Conservation (phyloP, 2,329 filamentous ascomycete genomes). For the Cercospora janseana region DNA sequence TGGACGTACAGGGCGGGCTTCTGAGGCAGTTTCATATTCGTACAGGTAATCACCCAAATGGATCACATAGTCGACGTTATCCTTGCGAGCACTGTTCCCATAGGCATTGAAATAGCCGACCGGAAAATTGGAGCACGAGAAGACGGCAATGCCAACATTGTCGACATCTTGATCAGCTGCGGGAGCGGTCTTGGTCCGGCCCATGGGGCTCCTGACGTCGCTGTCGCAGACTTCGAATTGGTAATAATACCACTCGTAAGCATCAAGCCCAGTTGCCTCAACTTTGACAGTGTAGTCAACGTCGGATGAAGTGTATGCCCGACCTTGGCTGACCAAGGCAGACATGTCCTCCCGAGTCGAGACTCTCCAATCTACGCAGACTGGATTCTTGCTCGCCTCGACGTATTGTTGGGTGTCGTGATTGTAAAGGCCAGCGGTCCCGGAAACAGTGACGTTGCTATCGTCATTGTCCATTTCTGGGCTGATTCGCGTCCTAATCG, state of each 20-base stretch:
- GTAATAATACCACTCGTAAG: conserved; percentile 33
- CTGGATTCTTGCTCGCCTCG: conserved; percentile 23
- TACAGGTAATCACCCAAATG: conserved; percentile 19
- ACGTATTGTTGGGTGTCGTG: conserved; percentile 32
- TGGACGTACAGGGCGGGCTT: conserved; percentile 33
- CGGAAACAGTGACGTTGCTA: conserved; percentile 32
- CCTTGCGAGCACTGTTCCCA: conserved; percentile 31
- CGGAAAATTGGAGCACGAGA: conserved; percentile 32
- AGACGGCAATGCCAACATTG: conserved; percentile 30
- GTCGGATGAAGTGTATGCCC: conserved; percentile 32
- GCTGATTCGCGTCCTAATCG: conserved; percentile 30
- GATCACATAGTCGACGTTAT: conserved; percentile 44
- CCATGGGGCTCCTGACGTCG: conserved; percentile 26
- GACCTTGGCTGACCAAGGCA: conserved; percentile 22
- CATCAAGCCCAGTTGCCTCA: conserved; percentile 27
- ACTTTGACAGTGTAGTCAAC: conserved; percentile 35
- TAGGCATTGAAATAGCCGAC: conserved; percentile 33
- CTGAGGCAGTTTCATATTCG: conserved; percentile 5
- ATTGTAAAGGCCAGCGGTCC: conserved; percentile 30
- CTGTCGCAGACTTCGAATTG: conserved; percentile 31
- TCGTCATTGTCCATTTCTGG: conserved; percentile 28
- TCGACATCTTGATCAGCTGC: conserved; percentile 26
- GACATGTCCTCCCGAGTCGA: conserved; percentile 22
- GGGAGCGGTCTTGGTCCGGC: conserved; percentile 33
- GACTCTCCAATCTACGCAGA: conserved; percentile 28